Evolutionary conservation across 2,329 filamentous ascomycete genomes (phyloP).

Genomic region (Colletotrichum plurivorum): DNA sequence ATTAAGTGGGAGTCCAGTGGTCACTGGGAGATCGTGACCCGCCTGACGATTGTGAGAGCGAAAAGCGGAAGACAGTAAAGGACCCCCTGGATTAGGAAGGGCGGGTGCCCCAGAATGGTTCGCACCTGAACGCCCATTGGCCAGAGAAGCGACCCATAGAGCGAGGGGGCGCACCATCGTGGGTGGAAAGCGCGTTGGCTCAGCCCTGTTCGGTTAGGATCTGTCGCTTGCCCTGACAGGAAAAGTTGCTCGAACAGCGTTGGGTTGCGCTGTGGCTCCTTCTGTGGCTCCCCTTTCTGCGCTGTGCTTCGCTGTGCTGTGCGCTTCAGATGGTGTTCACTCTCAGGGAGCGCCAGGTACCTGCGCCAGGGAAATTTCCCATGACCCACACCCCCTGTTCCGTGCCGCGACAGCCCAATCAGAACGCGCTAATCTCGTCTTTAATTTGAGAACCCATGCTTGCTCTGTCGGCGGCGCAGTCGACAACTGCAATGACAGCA

Average conservation of each 20-base stretch:
- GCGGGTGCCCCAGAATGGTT: conserved; percentile 7
- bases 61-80: background rate
- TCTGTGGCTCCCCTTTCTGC: background rate
- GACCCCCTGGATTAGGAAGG: conserved; percentile 24
- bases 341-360: conserved; percentile 21
- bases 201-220: conserved; percentile 36
- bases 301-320: background rate
- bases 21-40: conserved; percentile 17
- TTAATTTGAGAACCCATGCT: conserved; percentile 34
- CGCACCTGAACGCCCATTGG: conserved; percentile 27
- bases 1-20: background rate
- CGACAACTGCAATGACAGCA: conserved; percentile 33
- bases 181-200: conserved; percentile 35
- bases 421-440: conserved; percentile 25
- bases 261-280: conserved; percentile 10
- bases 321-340: conserved; percentile 26
- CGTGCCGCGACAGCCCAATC: conserved; percentile 19
- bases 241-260: conserved; percentile 2
- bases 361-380: conserved; percentile 33
- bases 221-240: conserved; percentile 3
- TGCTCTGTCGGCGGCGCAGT: conserved; percentile 36
- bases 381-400: conserved; percentile 24
- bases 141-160: background rate
- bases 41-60: background rate
- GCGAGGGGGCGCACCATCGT: background rate